Evolutionary conservation across 2,329 filamentous ascomycete genomes (phyloP).

Genomic region (Microcyclosporella mali): DNA sequence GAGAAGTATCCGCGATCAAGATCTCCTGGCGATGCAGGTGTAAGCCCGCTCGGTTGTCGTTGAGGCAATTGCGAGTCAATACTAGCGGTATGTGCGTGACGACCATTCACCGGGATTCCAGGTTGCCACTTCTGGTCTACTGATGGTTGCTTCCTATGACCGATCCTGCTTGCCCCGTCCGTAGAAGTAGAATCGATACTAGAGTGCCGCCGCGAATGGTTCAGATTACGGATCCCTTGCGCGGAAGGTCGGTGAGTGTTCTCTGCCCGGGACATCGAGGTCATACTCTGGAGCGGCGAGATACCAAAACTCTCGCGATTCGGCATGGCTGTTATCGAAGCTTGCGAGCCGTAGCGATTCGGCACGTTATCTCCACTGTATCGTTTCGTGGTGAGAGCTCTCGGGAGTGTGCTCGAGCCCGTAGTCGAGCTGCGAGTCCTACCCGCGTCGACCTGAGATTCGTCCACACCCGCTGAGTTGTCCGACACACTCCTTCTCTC

Average conservation of each 20-base stretch:
- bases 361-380: constrained; percentile 13
- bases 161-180: constrained; percentile 22
- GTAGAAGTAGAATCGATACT: constrained; percentile 64
- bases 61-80: constrained; percentile 18
- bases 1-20: constrained; percentile 90
- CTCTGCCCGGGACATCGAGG: constrained; percentile 29
- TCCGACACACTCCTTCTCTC: constrained; percentile 34
- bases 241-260: constrained; percentile 30
- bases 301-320: constrained; percentile 24
- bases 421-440: constrained; percentile 44
- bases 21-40: constrained; percentile 44
- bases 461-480: constrained; percentile 35
- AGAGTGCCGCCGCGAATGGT: constrained; percentile 81
- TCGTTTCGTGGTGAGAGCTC: constrained; percentile 17
- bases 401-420: constrained; percentile 15
- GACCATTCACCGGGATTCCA: constrained; percentile 19
- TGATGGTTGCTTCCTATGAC: constrained; percentile 52
- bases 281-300: constrained; percentile 29
- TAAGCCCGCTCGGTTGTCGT: constrained; percentile 29
- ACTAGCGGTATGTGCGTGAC: constrained; percentile 21
- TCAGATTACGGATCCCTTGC: constrained; percentile 44
- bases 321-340: constrained; percentile 32
- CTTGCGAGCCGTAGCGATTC: too few relatives aligned
- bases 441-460: constrained; percentile 36
- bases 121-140: constrained; percentile 52